Base-by-base conservation (phyloP, 2,329 filamentous ascomycete genomes). In the Botrytis cinerea region DNA sequence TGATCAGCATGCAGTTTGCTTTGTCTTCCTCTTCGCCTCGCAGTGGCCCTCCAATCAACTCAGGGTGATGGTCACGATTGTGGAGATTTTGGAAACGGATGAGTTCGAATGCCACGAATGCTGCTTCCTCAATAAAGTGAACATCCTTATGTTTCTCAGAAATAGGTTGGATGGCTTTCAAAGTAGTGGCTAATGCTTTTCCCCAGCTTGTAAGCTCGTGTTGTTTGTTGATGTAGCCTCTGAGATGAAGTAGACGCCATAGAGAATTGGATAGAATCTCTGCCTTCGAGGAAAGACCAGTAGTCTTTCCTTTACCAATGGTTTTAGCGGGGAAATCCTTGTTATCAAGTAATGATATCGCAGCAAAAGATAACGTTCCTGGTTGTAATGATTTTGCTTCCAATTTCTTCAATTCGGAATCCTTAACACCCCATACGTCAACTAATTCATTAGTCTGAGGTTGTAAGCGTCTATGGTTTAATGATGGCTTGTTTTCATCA, bases 201-300 rank as follows among this genome's bases (percentile, higher is more conserved):
- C 95, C 96, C 94, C 94, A 97, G 14, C 85, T 83, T 14, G 95
- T 97, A 75, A 98, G 86, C 74, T 91, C 89, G 82, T 98, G 95
- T 66, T 88, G 86, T 69, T 90, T 87, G 77, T 96, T 89, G 64
- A 97, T 87, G 79, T 98, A 99, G 38, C 92, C 94, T 74, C 95
- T 90, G 67, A 98, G 86, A 80, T 97, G 93, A 35, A 99, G 86
- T 82, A 98, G 96, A 72, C 94, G 90, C 92, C 94, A 98, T 74
- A 95, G 87, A 10, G 91, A 89, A 78, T 97, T 93, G 28, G 89
- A 89, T 12, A 86, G 83, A 72, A 94, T 84, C 79, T 96, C 92
- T 25, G 92, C 87, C 75, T 91, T 88, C n/a, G 91, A 88, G 74
- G 87, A 89, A 12, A 84, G 76, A 22, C 83, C 80, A 78, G 85